phyloP scores from a whole-genome alignment of 805 yeast species.

The Kodamaea hsintzibuensis region DNA sequence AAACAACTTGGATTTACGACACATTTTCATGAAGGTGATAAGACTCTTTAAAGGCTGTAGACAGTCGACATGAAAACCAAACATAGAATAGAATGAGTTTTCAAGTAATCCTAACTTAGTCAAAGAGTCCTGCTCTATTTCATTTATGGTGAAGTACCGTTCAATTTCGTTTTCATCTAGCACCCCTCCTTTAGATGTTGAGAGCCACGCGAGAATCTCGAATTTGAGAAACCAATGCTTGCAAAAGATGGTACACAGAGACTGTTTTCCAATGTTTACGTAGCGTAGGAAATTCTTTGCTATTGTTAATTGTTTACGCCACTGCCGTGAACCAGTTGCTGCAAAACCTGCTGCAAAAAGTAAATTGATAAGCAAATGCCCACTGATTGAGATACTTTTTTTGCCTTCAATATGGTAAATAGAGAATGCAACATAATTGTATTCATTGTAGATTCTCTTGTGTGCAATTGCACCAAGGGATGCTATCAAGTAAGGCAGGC shows the following conservation, averaged over 20 bases:
- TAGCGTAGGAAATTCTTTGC: neutral
- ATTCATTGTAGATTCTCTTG: too few relatives aligned
- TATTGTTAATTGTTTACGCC: neutral
- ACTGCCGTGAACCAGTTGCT: neutral
- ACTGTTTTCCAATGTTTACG: neutral
- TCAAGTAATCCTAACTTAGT: neutral
- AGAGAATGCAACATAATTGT: too few relatives aligned
- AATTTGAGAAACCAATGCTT: neutral
- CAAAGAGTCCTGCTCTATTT: neutral
- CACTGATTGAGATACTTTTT: too few relatives aligned
- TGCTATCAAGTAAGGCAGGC: too few relatives aligned
- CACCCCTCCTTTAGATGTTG: neutral
- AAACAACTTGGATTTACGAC: neutral
- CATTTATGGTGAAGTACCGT: neutral
- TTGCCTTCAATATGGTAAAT: too few relatives aligned
- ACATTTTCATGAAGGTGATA: neutral
- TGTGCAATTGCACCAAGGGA: too few relatives aligned
- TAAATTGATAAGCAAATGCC: neutral
- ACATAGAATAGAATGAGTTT: neutral
- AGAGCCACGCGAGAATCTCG: neutral
- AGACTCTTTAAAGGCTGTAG: neutral
- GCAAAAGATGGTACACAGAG: neutral
- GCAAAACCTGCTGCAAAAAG: neutral
- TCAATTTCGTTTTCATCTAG: neutral
- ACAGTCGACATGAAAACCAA: neutral